Evolutionary conservation across 371 early-diverging fungal species (phyloP).

Genomic region (Mucor plumbeus): DNA sequence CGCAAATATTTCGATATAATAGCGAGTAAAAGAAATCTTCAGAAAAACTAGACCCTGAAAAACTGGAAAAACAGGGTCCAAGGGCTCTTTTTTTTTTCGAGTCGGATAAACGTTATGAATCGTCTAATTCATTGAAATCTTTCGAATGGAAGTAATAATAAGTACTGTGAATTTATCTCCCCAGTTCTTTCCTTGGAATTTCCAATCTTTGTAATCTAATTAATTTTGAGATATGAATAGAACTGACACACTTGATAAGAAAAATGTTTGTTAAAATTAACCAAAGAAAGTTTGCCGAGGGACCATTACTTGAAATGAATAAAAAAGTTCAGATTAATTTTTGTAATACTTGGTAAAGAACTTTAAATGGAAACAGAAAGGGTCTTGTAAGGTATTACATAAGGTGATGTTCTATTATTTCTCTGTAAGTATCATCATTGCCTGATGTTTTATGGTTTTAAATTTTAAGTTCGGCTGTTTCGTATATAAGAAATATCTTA

Average conservation of each 20-base stretch:
- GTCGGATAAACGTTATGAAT: constrained; percentile 1
- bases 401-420: not conserved
- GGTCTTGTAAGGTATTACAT: not conserved
- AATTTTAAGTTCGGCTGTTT: not conserved
- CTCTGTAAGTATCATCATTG: not conserved
- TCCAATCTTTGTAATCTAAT: not conserved
- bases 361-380: not conserved
- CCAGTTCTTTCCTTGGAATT: too few species aligned
- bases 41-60: not conserved
- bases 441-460: not conserved
- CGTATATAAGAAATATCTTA: not conserved
- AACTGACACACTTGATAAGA: not conserved
- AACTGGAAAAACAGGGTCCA: not conserved
- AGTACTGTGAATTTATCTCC: not conserved
- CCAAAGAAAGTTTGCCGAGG: not conserved
- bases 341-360: not conserved
- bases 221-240: not conserved
- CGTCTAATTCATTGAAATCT: not conserved
- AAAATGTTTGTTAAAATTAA: not conserved
- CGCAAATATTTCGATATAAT: not conserved
- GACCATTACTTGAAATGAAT: not conserved
- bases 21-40: not conserved
- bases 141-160: not conserved
- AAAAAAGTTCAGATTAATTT: not conserved
- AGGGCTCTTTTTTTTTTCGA: not conserved